Evolutionary conservation across 257 asterid species (phyloP).

Genomic region (Gentiana dahurica): DNA sequence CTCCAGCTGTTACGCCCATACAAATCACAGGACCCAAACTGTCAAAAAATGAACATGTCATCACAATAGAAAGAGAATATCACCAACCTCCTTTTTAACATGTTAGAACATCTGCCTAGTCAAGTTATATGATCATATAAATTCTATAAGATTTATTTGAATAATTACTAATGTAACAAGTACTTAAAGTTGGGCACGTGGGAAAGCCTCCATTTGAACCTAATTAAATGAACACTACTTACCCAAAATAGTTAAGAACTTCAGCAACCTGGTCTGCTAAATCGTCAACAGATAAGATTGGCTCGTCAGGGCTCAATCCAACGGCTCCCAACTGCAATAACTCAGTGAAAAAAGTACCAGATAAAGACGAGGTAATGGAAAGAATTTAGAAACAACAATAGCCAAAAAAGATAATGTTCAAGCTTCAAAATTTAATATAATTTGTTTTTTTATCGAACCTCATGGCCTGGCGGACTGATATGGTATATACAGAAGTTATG

Average conservation of each 20-base stretch:
- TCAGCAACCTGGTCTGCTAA: conserved; percentile 41
- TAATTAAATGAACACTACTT: conserved; percentile 1
- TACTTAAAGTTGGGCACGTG: no score
- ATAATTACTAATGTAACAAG: no score
- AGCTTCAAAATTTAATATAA: neutral
- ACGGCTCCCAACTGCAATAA: conserved; percentile 38
- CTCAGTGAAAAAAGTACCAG: conserved; percentile 13
- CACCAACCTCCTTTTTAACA: conserved; percentile 3
- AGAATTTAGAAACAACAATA: conserved; percentile 2
- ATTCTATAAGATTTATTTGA: no score
- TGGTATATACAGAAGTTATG: conserved; percentile 49
- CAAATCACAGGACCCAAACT: conserved; percentile 95
- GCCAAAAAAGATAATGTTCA: neutral
- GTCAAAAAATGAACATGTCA: conserved; percentile 9
- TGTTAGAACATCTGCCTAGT: neutral
- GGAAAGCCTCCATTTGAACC: no score
- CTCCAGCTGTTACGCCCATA: conserved; percentile 94
- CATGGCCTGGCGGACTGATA: conserved; percentile 48
- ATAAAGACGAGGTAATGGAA: conserved; percentile 13
- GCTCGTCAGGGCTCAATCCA: conserved; percentile 26
- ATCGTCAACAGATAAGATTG: conserved; percentile 32
- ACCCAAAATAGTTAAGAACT: conserved; percentile 45
- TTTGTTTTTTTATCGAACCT: conserved; percentile 21
- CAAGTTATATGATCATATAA: neutral
- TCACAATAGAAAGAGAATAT: conserved; percentile 5